These are phyloP conservation scores for Microthlaspi erraticum DNA, from an alignment of 345 rosid genomes.

Conservation along the genomic window DNA sequence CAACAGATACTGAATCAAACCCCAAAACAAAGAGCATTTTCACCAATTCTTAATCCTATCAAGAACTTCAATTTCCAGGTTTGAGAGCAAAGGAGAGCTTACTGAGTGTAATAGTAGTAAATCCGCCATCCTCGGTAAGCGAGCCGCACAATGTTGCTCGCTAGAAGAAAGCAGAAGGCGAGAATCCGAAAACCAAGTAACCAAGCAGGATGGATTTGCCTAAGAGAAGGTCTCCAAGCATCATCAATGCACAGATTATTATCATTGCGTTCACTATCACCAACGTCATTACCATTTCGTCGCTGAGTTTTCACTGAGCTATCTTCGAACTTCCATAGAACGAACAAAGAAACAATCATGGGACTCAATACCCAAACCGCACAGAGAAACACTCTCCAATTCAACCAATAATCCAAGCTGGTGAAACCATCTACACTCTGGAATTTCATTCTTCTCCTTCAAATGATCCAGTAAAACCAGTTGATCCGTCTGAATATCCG, in stretches of 20 bases:
- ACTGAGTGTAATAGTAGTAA: slow-evolving; percentile 67
- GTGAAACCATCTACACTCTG: slow-evolving; percentile 42
- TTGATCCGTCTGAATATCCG: slow-evolving; percentile 36
- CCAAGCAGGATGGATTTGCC: slow-evolving; percentile 65
- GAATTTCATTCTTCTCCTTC: slow-evolving; percentile 8
- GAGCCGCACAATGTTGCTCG: slow-evolving; percentile 44
- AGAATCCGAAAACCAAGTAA: slow-evolving; percentile 56
- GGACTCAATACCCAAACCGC: slow-evolving; percentile 57
- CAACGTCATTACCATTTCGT: slow-evolving; percentile 28
- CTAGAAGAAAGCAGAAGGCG: slow-evolving; percentile 61
- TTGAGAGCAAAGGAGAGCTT: slow-evolving; percentile 27
- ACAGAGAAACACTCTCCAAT: slow-evolving; percentile 73
- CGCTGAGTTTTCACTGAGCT: slow-evolving; percentile 38
- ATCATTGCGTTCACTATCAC: slow-evolving; percentile 24
- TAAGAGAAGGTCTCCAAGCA: slow-evolving; percentile 68
- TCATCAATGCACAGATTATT: slow-evolving; percentile 45
- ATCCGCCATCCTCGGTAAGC: slow-evolving; percentile 48
- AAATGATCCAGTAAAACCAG: background rate
- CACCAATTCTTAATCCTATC: slow-evolving; percentile 13
- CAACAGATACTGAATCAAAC: background rate
- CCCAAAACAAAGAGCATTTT: background rate
- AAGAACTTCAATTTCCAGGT: background rate
- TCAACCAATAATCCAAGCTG: slow-evolving; percentile 65
- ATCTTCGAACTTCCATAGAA: slow-evolving; percentile 60
- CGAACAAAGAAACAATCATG: slow-evolving; percentile 46